Conservation (phyloP, 192 early-diverging fungal genomes). For the Thamnidium elegans region DNA sequence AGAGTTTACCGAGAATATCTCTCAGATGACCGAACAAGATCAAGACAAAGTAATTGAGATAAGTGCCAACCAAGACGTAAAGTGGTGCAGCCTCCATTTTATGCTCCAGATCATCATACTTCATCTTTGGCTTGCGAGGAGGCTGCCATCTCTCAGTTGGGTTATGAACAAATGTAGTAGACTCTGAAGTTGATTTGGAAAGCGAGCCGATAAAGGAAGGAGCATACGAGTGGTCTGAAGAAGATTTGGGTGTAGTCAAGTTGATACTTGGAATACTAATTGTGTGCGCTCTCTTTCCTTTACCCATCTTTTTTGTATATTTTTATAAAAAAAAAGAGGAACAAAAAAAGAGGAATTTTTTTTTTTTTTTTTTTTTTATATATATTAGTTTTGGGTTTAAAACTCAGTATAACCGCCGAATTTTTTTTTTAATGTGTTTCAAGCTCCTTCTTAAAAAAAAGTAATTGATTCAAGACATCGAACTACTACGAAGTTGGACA, state of each 20-base stretch:
- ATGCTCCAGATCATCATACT: slow-evolving; percentile 37
- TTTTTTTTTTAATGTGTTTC: too few relatives aligned
- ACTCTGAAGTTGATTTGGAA: slow-evolving; percentile 13
- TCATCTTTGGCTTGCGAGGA: slow-evolving; percentile 19
- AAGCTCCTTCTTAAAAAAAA: too few relatives aligned
- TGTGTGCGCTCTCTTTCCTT: slow-evolving; percentile 32
- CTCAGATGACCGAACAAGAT: slow-evolving; percentile 90
- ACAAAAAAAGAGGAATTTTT: too few relatives aligned
- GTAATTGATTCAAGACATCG: too few relatives aligned
- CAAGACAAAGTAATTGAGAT: slow-evolving; percentile 91
- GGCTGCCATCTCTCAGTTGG: slow-evolving; percentile 16
- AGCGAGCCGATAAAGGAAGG: slow-evolving; percentile 6
- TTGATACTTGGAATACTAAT: slow-evolving; percentile 33
- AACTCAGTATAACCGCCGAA: too few relatives aligned
- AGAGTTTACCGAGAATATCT: slow-evolving; percentile 86
- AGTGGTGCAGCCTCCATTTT: slow-evolving; percentile 71
- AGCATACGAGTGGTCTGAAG: slow-evolving; percentile 21
- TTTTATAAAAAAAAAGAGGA: slow-evolving; percentile 12
- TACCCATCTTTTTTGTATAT: slow-evolving; percentile 23
- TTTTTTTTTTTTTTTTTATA: too few relatives aligned
- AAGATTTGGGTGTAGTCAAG: slow-evolving; percentile 19
- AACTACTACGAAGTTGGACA: too few relatives aligned
- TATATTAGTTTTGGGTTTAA: too few relatives aligned
- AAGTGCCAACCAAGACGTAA: slow-evolving; percentile 87
- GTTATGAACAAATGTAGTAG: slow-evolving; percentile 12